A percentile compares a stretch with the other conserved stretches of the same genome.
Evolutionary conservation across 495 filamentous ascomycete species (phyloP).

Genomic region (Penicillium chermesinum): DNA sequence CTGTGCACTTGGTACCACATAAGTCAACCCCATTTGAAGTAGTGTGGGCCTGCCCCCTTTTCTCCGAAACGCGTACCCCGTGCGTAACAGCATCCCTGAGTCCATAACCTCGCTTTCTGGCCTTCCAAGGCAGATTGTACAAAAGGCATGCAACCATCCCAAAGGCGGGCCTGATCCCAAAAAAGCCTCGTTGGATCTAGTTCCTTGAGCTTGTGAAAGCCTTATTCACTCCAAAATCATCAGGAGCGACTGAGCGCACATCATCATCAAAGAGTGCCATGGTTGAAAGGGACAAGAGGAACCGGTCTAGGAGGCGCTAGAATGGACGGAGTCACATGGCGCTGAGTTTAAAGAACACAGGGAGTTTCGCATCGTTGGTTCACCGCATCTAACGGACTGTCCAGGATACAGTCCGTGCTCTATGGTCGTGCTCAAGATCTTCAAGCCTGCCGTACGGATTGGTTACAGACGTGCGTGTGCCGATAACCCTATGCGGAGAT

Average conservation of each 20-base stretch:
- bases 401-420: slow-evolving; percentile 6
- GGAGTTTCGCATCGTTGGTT: slow-evolving; percentile 12
- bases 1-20: no score
- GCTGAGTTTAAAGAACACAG: slow-evolving; percentile 19
- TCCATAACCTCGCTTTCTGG: slow-evolving; percentile 9
- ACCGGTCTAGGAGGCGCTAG: slow-evolving; percentile 23
- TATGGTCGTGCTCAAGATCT: background rate
- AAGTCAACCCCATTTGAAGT: slow-evolving; percentile 6
- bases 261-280: slow-evolving; percentile 30
- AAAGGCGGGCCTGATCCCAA: no score
- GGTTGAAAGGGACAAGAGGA: slow-evolving; percentile 14
- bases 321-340: slow-evolving; percentile 12
- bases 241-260: slow-evolving; percentile 11
- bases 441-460: background rate
- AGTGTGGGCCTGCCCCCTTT: slow-evolving; percentile 14
- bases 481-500: background rate
- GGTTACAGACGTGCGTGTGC: background rate
- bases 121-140: no score
- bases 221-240: slow-evolving; percentile 8
- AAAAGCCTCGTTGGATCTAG: background rate
- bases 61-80: background rate
- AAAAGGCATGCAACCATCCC: no score
- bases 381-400: slow-evolving; percentile 18
- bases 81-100: background rate
- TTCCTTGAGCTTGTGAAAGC: background rate